Conservation (phyloP, 2,329 filamentous ascomycete genomes). For the Massarina eburnea region DNA sequence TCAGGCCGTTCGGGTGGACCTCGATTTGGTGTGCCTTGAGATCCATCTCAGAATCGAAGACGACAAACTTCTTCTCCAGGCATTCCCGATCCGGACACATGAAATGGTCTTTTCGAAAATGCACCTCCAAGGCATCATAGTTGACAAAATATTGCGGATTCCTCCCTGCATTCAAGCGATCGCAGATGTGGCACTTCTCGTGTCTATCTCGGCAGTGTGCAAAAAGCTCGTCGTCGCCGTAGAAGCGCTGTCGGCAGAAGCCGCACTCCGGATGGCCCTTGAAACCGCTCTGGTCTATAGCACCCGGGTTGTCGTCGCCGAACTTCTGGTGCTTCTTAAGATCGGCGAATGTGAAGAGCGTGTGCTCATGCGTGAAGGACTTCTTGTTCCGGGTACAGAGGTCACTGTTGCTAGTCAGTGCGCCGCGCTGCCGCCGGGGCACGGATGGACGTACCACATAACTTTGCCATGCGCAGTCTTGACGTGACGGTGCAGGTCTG, state of each 20-base stretch:
- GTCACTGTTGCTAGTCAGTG: constrained; percentile 56
- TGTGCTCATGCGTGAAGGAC: constrained; percentile 97
- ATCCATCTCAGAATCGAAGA: constrained; percentile 93
- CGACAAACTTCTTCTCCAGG: constrained; percentile 94
- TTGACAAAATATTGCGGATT: constrained; percentile 89
- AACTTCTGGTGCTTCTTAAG: constrained; percentile 84
- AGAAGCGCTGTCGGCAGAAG: constrained; percentile 90
- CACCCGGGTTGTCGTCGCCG: constrained; percentile 88
- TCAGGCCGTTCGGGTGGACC: constrained; percentile 75
- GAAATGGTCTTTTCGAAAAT: constrained; percentile 87
- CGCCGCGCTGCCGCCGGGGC: neutral
- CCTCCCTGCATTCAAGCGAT: constrained; percentile 63
- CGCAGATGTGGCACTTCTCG: constrained; percentile 93
- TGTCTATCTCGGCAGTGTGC: constrained; percentile 92
- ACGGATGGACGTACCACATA: constrained; percentile 68
- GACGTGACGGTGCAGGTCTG: constrained; percentile 79
- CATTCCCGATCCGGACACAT: constrained; percentile 84
- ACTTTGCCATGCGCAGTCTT: constrained; percentile 79
- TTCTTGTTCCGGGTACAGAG: constrained; percentile 94
- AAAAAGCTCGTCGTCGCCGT: constrained; percentile 93
- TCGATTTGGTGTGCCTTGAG: constrained; percentile 90
- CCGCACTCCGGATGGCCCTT: constrained; percentile 92
- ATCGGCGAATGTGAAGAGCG: constrained; percentile 80
- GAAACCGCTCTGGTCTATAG: constrained; percentile 91
- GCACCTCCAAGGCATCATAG: constrained; percentile 81